A percentile compares a stretch with the other conserved stretches of the same genome.
Evolutionary conservation across 768 basidiomycete species (phyloP).

Genomic region (Suillus bovinus): DNA sequence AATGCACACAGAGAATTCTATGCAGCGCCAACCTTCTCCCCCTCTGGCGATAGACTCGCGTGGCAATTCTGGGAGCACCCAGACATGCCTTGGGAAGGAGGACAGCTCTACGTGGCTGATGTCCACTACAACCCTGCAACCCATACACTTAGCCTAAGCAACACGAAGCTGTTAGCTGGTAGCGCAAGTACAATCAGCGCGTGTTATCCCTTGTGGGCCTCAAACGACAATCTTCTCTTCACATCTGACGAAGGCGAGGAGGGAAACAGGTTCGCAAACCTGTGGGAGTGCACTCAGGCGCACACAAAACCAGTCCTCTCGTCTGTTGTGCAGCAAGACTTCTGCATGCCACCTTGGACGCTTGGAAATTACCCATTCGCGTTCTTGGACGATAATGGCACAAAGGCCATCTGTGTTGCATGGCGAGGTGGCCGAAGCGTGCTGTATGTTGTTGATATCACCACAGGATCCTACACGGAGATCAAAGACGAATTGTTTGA

Average conservation of each 20-base stretch:
- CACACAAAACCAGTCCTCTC: not conserved
- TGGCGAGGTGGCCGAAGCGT: constrained; percentile 34
- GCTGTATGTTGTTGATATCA: constrained; percentile 35
- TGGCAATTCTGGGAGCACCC: constrained; percentile 74
- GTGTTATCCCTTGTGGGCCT: constrained; percentile 60
- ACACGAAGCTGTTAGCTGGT: not conserved
- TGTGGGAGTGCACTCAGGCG: constrained; percentile 50
- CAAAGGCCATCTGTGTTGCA: constrained; percentile 31
- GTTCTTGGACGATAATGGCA: constrained; percentile 36
- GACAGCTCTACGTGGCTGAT: constrained; percentile 54
- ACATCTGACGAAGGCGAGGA: constrained; percentile 65
- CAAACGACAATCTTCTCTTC: constrained; percentile 57
- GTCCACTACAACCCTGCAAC: constrained; percentile 31
- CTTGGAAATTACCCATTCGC: constrained; percentile 52
- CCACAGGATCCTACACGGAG: constrained; percentile 25
- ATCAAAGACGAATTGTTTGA: constrained; percentile 28
- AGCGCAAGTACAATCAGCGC: constrained; percentile 31
- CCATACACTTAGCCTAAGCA: not conserved
- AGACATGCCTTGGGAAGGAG: constrained; percentile 73
- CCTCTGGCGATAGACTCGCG: constrained; percentile 54
- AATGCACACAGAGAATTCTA: constrained; percentile 57
- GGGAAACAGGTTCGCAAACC: constrained; percentile 61
- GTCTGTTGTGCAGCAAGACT: constrained; percentile 47
- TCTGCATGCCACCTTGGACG: constrained; percentile 56
- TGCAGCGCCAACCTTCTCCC: constrained; percentile 56